Percentiles rank a stretch among this genome's conserved stretches.
Conservation (phyloP, 2,329 filamentous ascomycete genomes). For the Fusarium sp. region DNA sequence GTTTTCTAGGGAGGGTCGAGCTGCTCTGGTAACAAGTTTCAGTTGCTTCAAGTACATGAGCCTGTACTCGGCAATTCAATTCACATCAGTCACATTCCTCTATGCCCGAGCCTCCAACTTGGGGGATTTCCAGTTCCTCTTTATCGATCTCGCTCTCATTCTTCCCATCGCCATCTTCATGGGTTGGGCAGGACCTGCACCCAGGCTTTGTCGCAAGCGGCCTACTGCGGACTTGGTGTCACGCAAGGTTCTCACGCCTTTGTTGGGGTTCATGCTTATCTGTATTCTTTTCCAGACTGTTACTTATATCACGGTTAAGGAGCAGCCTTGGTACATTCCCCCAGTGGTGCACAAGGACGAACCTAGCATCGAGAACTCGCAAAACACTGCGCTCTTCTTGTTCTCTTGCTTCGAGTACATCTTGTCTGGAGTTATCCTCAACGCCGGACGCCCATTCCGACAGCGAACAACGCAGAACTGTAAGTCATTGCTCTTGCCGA, state of each 20-base stretch:
- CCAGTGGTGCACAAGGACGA: conserved; percentile 82
- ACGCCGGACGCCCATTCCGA: conserved; percentile 90
- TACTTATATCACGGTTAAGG: conserved; percentile 79
- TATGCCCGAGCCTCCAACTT: conserved; percentile 95
- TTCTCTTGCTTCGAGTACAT: conserved; percentile 96
- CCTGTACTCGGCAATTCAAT: conserved; percentile 98
- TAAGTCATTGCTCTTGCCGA: conserved; percentile 56
- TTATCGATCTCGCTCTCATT: conserved; percentile 93
- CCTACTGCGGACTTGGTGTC: conserved; percentile 94
- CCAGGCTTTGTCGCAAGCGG: conserved; percentile 81
- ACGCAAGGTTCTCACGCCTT: conserved; percentile 88
- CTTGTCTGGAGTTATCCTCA: conserved; percentile 87
- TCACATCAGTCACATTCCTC: conserved; percentile 95
- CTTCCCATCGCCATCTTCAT: conserved; percentile 98
- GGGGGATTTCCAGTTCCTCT: conserved; percentile 97
- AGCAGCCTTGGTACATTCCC: conserved; percentile 88
- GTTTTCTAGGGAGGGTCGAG: conserved; percentile 80
- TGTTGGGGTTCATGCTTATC: conserved; percentile 89
- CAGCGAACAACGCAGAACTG: conserved; percentile 84
- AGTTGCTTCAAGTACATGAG: conserved; percentile 99
- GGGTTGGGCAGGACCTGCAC: conserved; percentile 93
- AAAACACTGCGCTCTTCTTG: conserved; percentile 92
- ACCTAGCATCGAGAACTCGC: conserved; percentile 89
- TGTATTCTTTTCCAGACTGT: conserved; percentile 82
- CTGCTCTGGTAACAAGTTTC: conserved; percentile 97